Evolutionary conservation across 225 moss, liverwort and hornwort genomes (phyloP), one percentile per base, ranked within the genome.

Genomic region (Anthoceros angustus): DNA sequence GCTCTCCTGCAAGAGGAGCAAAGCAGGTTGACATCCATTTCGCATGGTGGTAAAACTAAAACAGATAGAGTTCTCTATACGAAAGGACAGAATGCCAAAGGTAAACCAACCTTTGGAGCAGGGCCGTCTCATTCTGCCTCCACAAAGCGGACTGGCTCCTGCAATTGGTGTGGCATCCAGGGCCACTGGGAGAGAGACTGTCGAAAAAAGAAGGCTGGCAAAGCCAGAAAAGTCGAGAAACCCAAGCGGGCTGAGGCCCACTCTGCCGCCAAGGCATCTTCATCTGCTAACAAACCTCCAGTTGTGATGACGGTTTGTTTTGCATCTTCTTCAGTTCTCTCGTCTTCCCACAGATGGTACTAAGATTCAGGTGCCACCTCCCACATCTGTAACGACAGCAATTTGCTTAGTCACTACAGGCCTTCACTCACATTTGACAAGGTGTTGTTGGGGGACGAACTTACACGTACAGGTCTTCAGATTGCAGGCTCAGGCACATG

Each of bases 231-330:
- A 4, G 32, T 32, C 32, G 32, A 32, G 32, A 32, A 32, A 4
- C 32, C 32, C 32, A 32, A 32, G 46, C 46, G 5, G 5, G 46
- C 46, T 48, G 46, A 48, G 46, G 46, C 46, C 18, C 46, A 48
- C 46, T 48, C 46, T 48, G 46, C 5, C 46, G 46, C 46, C 46
- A 48, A 48, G 46, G 46, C 46, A 48, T 6, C 46, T 48, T 48
- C 46, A 2, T 1, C 46, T 48, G 2, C 46, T 48, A 2, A 48
- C 46, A 48, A 48, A 48, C 46, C 46, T 48, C 46, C 46, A 1
- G 46, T 48, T 48, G 46, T 48, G 46, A 48, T 48, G 46, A 48
- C 46, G 46, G 46, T 48, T 48, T 48, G 46, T 6, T 48, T 48
- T 48, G 2, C 46, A 48, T 48, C 46, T 18, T 48, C 18, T 6